phyloP scores from a whole-genome alignment of 2,329 filamentous ascomycete genomes.

The Scedosporium boydii region DNA sequence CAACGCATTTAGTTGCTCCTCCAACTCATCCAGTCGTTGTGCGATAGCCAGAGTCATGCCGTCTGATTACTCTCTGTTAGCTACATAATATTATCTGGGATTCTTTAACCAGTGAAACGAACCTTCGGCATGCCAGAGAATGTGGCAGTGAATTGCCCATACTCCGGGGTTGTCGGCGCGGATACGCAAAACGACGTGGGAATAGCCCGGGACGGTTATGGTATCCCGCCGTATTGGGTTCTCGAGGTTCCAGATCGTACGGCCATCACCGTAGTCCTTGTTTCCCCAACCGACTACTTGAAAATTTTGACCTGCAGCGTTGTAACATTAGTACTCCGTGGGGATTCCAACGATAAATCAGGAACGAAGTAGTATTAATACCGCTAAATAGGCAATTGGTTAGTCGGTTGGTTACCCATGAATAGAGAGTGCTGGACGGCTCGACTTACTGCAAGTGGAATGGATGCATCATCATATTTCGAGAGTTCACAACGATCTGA shows the following conservation, averaged over 20 bases:
- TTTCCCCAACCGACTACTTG: constrained; percentile 29
- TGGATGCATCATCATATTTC: constrained; percentile 15
- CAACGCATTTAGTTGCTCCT: background rate
- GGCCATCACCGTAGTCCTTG: constrained; percentile 19
- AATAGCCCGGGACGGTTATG: constrained; percentile 40
- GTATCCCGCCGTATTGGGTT: constrained; percentile 30
- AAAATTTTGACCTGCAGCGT: constrained; percentile 37
- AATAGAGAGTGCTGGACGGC: background rate
- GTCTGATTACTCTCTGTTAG: background rate
- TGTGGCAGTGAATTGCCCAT: constrained; percentile 50
- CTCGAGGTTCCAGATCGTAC: constrained; percentile 12
- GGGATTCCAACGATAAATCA: too few relatives aligned
- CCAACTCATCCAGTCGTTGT: background rate
- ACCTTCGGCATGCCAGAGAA: constrained; percentile 44
- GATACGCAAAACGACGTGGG: constrained; percentile 43
- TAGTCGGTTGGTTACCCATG: background rate
- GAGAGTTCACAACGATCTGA: constrained; percentile 15
- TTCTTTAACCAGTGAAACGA: background rate
- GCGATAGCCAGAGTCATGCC: background rate
- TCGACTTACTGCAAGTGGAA: constrained; percentile 14
- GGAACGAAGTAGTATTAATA: too few relatives aligned
- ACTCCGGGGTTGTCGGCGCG: constrained; percentile 46
- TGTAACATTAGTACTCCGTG: too few relatives aligned
- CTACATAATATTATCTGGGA: background rate
- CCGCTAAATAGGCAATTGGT: background rate